Conservation (phyloP, 371 early-diverging fungal genomes). For the Mortierella polycephala region DNA sequence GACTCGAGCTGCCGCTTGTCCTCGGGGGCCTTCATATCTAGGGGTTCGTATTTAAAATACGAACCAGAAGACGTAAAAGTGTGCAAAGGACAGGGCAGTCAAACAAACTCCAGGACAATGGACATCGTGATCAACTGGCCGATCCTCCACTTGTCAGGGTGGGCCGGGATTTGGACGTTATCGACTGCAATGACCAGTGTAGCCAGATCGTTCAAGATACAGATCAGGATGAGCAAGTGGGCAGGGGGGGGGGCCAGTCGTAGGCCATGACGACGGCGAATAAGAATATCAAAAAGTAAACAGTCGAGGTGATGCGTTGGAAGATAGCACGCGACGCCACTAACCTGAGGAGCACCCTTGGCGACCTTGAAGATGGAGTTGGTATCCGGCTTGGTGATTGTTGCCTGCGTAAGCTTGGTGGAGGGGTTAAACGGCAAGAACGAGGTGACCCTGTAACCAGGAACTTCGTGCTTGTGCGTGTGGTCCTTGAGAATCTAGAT, state of each 20-base stretch:
- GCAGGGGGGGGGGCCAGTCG: slow-evolving; percentile 78
- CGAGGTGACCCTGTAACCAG: slow-evolving; percentile 86
- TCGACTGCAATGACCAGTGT: slow-evolving; percentile 88
- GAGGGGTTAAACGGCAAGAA: slow-evolving; percentile 94
- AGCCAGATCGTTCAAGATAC: slow-evolving; percentile 85
- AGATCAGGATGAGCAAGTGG: slow-evolving; percentile 78
- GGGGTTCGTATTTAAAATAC: slow-evolving; percentile 12
- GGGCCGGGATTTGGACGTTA: slow-evolving; percentile 79
- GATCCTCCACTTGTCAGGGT: slow-evolving; percentile 90
- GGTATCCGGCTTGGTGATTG: slow-evolving; percentile 74
- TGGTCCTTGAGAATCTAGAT: slow-evolving; percentile 74
- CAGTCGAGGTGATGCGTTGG: slow-evolving; percentile 89
- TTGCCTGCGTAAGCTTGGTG: slow-evolving; percentile 91
- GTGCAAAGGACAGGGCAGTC: slow-evolving; percentile 74
- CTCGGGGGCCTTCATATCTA: neutral
- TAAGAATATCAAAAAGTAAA: slow-evolving; percentile 91
- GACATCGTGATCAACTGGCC: slow-evolving; percentile 84
- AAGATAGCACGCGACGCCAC: slow-evolving; percentile 83
- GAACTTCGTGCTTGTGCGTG: slow-evolving; percentile 70
- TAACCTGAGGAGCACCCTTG: slow-evolving; percentile 97
- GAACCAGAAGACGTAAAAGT: slow-evolving; percentile 69
- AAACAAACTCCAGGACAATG: slow-evolving; percentile 72
- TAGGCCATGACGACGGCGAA: slow-evolving; percentile 77
- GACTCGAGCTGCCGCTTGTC: slow-evolving; percentile 60
- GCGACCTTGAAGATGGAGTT: slow-evolving; percentile 82